A percentile compares a stretch with the other conserved stretches of the same genome.
These are phyloP conservation scores for Hyphodiscus sp. DNA, from an alignment of 2,329 filamentous ascomycete species.

Conservation along the genomic window DNA sequence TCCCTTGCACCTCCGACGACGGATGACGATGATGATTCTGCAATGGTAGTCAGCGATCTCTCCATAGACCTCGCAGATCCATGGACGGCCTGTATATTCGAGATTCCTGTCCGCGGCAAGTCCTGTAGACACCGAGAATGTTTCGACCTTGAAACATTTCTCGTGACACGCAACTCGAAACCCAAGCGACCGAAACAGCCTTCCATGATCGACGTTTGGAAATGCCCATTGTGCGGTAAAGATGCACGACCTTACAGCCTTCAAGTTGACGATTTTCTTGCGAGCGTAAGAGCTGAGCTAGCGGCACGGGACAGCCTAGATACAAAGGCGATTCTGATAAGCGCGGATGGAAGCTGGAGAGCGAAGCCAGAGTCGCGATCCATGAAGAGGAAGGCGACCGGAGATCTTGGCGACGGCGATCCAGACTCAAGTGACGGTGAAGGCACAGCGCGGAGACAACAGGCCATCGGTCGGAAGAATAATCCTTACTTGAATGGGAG, in stretches of 20 bases:
- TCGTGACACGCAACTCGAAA: constrained; percentile 52
- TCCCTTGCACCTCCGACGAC: constrained; percentile 36
- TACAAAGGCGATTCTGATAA: constrained; percentile 56
- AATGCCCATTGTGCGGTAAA: constrained; percentile 72
- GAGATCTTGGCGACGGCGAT: constrained; percentile 20
- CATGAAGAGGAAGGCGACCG: constrained; percentile 14
- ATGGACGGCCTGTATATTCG: constrained; percentile 58
- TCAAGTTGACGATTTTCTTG: constrained; percentile 67
- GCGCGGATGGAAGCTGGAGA: constrained; percentile 60
- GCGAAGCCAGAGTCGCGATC: constrained; percentile 35
- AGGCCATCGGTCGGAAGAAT: not conserved
- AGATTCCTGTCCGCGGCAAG: constrained; percentile 63
- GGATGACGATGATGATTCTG: constrained; percentile 48
- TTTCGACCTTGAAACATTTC: constrained; percentile 81
- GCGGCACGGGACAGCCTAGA: constrained; percentile 40
- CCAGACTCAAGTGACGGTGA: constrained; percentile 9
- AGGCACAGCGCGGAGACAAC: not conserved
- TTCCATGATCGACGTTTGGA: constrained; percentile 65
- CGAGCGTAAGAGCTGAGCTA: constrained; percentile 52
- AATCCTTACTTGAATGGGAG: not conserved
- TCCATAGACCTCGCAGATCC: constrained; percentile 61
- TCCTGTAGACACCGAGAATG: constrained; percentile 75
- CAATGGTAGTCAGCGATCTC: constrained; percentile 50
- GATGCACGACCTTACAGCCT: constrained; percentile 73
- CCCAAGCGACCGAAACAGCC: constrained; percentile 44